These are phyloP conservation scores for Stephania cephalantha DNA, from an alignment of 164 flowering plant species.

Conservation along the genomic window DNA sequence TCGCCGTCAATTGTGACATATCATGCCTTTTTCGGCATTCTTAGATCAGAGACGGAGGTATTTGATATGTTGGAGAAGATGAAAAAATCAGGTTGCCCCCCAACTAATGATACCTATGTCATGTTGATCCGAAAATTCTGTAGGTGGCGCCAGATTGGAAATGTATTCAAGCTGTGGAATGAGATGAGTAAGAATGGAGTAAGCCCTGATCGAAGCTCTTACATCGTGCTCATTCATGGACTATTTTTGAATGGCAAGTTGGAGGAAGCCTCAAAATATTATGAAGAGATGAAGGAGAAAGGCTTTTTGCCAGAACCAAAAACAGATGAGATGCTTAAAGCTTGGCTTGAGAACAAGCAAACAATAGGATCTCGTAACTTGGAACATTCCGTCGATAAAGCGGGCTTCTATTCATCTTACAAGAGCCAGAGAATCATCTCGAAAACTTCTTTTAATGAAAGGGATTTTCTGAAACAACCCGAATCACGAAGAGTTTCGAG, in stretches of 20 bases:
- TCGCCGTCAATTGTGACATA: constrained; percentile 58
- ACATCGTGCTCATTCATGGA: constrained; percentile 68
- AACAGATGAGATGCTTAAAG: constrained; percentile 58
- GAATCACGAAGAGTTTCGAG: constrained; percentile 50
- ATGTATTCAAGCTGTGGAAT: constrained; percentile 65
- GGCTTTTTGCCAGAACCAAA: constrained; percentile 54
- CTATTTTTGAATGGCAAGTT: constrained; percentile 71
- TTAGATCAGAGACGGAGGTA: constrained; percentile 56
- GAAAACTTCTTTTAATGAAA: constrained; percentile 16
- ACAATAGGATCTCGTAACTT: constrained; percentile 13
- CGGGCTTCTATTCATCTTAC: constrained; percentile 5
- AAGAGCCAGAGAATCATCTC: constrained; percentile 16
- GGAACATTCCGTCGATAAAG: constrained; percentile 20
- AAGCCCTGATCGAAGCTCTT: constrained; percentile 66
- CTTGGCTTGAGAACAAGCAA: constrained; percentile 47
- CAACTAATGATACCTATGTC: constrained; percentile 57
- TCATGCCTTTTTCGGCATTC: constrained; percentile 56
- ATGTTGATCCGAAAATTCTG: constrained; percentile 81
- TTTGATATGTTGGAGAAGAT: constrained; percentile 60
- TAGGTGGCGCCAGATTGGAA: constrained; percentile 63
- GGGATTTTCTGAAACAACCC: constrained; percentile 37
- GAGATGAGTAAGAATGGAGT: constrained; percentile 57
- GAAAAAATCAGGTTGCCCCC: constrained; percentile 47
- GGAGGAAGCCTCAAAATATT: constrained; percentile 61
- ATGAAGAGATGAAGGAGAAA: constrained; percentile 68